phyloP scores from a whole-genome alignment of 2,329 filamentous ascomycete genomes.

The Penicillium sp. region DNA sequence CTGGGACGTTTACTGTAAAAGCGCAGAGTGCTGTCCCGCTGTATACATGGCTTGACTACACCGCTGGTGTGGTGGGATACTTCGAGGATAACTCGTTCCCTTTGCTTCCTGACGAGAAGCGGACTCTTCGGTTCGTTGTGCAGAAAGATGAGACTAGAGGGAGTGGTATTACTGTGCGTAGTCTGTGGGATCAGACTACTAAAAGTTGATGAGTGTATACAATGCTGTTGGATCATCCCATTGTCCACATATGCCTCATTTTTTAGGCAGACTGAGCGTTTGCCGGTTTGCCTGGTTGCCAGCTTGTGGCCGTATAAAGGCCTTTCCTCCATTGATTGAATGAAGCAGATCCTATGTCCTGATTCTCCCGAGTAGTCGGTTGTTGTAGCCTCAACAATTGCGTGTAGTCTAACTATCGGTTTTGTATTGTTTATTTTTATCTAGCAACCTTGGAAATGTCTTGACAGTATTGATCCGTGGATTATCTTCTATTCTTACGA shows the following conservation, averaged over 20 bases:
- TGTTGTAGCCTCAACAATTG: background rate
- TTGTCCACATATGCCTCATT: too few species aligned
- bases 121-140: constrained; percentile 45
- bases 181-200: constrained; percentile 49
- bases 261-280: too few species aligned
- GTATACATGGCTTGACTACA: constrained; percentile 57
- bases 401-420: background rate
- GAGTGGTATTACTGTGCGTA: constrained; percentile 51
- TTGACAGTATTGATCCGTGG: too few species aligned
- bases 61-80: constrained; percentile 46
- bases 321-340: too few species aligned
- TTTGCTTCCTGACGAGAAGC: constrained; percentile 45
- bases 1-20: constrained; percentile 45
- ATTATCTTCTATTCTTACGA: background rate
- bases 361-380: too few species aligned
- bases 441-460: background rate
- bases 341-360: too few species aligned
- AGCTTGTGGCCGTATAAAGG: too few species aligned
- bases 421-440: background rate
- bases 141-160: constrained; percentile 45
- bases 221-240: too few species aligned
- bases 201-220: background rate
- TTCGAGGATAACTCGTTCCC: constrained; percentile 56
- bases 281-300: too few species aligned
- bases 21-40: constrained; percentile 50